Evolutionary conservation across 202 grass and related monocot species (phyloP), one percentile per base, ranked within the genome.

Genomic region (Setaria italica): DNA sequence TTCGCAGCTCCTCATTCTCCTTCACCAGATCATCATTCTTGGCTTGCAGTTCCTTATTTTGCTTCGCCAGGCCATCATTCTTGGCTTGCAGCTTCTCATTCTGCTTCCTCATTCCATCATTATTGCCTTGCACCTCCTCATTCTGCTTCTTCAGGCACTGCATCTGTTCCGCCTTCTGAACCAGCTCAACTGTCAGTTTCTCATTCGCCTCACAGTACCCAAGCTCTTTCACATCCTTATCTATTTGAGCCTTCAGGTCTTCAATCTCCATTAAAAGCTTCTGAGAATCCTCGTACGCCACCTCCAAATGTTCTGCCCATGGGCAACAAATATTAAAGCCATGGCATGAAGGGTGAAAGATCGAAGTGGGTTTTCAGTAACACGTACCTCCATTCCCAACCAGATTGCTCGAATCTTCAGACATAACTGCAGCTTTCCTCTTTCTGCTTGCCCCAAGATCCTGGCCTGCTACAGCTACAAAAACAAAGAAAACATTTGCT

Each of bases 111-210:
- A 63, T 9, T 2, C 19, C 17, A 9, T 57, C 17, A 57, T n/a
- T n/a, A 19, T 57, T 63, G 4, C 30, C 51, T 53, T 76, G 32
- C 9, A 76, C 33, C 51, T 57, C 51, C 10, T 67, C 30, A n/a
- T 67, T 54, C 16, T 79, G 60, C 43, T 37, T 51, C 15, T 15
- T 35, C 16, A 66, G 45, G 14, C 30, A 63, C 16, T 79, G 55
- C 5, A 37, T 51, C 29, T 79, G 45, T 20, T 35, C 66, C 8
- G 4, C 5, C 16, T 66, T 79, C 5, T 51, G 62, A 66, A 4
- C 60, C 60, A 66, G 45, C 46, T 80, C 46, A 54, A 2, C 77
- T 34, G 32, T 67, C 4, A 53, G 62, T 46, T 80, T 67, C 62
- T 80, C 13, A 17, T 67, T 80, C 45, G 35, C 62, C 32, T 67